phyloP scores from a whole-genome alignment of 768 basidiomycete species.

The Nidula microcarpa region DNA sequence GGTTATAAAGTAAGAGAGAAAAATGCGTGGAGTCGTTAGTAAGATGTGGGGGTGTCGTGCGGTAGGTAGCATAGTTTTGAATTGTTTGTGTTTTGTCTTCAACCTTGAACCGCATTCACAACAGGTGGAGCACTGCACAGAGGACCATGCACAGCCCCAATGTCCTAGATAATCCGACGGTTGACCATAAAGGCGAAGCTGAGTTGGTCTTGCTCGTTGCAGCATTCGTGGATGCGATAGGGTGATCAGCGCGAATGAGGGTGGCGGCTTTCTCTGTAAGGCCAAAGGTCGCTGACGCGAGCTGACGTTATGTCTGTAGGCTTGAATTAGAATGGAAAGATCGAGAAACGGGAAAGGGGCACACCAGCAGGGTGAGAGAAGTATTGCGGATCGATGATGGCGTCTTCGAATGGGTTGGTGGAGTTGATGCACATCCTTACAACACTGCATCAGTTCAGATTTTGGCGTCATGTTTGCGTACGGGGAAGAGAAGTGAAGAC shows the following conservation, averaged over 20 bases:
- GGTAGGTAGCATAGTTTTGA: too few species aligned
- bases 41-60: too few species aligned
- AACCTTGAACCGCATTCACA: too few species aligned
- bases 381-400: conserved; percentile 66
- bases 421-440: conserved; percentile 65
- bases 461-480: not conserved
- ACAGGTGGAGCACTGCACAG: too few species aligned
- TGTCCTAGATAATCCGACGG: too few species aligned
- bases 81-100: too few species aligned
- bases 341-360: conserved; percentile 2
- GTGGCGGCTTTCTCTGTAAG: conserved; percentile 21
- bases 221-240: not conserved
- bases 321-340: not conserved
- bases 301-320: conserved; percentile 30
- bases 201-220: too few species aligned
- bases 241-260: conserved; percentile 12
- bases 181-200: too few species aligned
- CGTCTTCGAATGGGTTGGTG: conserved; percentile 55
- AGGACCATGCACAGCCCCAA: too few species aligned
- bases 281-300: conserved; percentile 22
- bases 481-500: not conserved
- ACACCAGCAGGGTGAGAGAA: conserved; percentile 50
- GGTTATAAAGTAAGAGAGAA: too few species aligned
- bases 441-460: conserved; percentile 23
- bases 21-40: too few species aligned